Evolutionary conservation across 1,284 basidiomycete genomes (phyloP), one percentile per base, ranked within the genome.

Genomic region (Puccinia novopanici): DNA sequence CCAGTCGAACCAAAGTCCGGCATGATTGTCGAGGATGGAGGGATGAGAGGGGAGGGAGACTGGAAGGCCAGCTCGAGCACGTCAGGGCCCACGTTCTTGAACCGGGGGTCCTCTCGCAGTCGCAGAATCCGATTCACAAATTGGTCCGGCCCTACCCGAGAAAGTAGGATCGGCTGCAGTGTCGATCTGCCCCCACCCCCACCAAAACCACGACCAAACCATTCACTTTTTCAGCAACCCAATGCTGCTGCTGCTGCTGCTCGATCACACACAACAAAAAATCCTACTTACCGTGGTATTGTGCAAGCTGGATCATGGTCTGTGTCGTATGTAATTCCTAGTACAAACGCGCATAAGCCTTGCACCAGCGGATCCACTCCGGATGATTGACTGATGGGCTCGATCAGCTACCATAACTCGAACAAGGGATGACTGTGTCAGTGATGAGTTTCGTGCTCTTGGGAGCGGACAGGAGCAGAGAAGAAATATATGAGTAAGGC

Each of bases 1-100:
- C 94, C 95, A 98, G 85, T 98, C 95, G 85, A 99, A 93, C 96
- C 95, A 99, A 48, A 98, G 88, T 85, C 95, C 95, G 55, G 70
- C 22, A n/a, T 90, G 90, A 83, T 84, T 24, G 90, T 84, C 83
- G 27, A 84, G 84, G 24, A 84, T 83, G 17, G 84, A 84, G 3
- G 84, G 84, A 8, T 84, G 50, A 83, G 57, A 61, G 6, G 30
- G 57, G 73, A 84, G 40, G 74, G n/a, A 61, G 30, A 65, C 63
- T 19, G 81, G 81, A 5, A 82, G 76, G 13, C 74, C 68, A n/a
- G 82, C 82, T 50, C 82, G 83, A 80, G 87, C 1, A 88, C 87
- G 45, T 97, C 94, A 0, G 96, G 95, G 0, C 92, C 92, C 59
- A 98, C 91, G 8, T 90, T 89, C 84, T 92, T 92, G 89, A 99